Conservation (phyloP, 208 protist species). For the Wallacemonas sp. region DNA sequence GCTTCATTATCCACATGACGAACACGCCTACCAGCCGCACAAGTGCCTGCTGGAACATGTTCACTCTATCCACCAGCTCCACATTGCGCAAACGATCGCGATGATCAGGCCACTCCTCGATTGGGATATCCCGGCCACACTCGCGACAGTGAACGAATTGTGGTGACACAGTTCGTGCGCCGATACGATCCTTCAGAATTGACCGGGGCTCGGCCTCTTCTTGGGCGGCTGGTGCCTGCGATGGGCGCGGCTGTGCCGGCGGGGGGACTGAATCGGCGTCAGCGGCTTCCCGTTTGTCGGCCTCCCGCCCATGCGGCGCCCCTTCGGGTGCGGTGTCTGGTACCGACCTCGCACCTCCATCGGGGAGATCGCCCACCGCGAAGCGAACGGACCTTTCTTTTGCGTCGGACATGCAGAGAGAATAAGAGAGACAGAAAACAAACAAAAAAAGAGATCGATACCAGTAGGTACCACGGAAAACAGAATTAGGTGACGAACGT, state of each 20-base stretch:
- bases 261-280: neutral
- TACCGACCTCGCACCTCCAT: neutral
- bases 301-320: no score
- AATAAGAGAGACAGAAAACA: neutral
- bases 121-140: conserved; percentile 61
- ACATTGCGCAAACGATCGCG: conserved; percentile 68
- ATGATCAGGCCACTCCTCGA: conserved; percentile 77
- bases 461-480: no score
- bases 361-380: neutral
- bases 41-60: conserved; percentile 43
- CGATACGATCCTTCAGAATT: conserved; percentile 47
- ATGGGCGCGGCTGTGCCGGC: neutral
- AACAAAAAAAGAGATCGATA: neutral
- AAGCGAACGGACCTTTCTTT: conserved; percentile 18
- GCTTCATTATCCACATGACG: conserved; percentile 82
- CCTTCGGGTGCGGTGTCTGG: neutral
- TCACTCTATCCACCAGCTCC: conserved; percentile 46
- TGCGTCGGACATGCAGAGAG: conserved; percentile 9
- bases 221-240: neutral
- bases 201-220: conserved; percentile 17
- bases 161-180: conserved; percentile 12
- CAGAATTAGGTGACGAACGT: no score
- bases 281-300: no score
- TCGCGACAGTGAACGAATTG: conserved; percentile 54
- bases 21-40: conserved; percentile 71